phyloP scores from a whole-genome alignment of 192 early-diverging fungal genomes.

The Rhizoclosmatium globosum region DNA sequence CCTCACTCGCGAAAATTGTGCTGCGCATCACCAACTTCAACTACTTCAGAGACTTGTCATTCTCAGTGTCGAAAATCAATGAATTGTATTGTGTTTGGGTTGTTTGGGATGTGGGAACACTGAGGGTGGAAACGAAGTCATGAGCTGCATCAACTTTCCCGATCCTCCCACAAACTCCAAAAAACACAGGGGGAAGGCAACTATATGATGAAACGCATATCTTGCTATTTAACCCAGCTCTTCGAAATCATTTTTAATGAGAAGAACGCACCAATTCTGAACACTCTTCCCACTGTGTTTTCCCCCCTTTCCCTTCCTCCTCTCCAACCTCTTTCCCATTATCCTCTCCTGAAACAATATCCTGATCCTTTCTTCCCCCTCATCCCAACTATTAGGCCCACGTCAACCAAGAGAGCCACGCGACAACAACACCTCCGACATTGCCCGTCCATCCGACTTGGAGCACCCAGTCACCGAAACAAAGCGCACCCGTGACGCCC shows the following conservation, averaged over 20 bases:
- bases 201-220: slow-evolving; percentile 19
- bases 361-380: background rate
- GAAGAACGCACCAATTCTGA: slow-evolving; percentile 8
- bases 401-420: slow-evolving; percentile 42
- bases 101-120: too few relatives aligned
- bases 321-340: background rate
- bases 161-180: too few relatives aligned
- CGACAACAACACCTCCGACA: slow-evolving; percentile 40
- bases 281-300: too few relatives aligned
- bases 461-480: background rate
- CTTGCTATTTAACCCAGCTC: slow-evolving; percentile 36
- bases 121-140: too few relatives aligned
- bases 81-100: too few relatives aligned
- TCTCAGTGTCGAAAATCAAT: too few relatives aligned
- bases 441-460: slow-evolving; percentile 31
- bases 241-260: slow-evolving; percentile 20
- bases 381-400: background rate
- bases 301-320: too few relatives aligned
- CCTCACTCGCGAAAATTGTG: too few relatives aligned
- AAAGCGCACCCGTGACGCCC: slow-evolving; percentile 38
- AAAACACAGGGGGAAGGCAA: too few relatives aligned
- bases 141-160: too few relatives aligned
- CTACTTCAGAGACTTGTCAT: too few relatives aligned
- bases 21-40: too few relatives aligned
- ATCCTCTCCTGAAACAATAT: background rate